Evolutionary conservation across 2,329 filamentous ascomycete species (phyloP), one percentile per base, ranked within the genome.

Genomic region (Pseudocercospora fuligena): DNA sequence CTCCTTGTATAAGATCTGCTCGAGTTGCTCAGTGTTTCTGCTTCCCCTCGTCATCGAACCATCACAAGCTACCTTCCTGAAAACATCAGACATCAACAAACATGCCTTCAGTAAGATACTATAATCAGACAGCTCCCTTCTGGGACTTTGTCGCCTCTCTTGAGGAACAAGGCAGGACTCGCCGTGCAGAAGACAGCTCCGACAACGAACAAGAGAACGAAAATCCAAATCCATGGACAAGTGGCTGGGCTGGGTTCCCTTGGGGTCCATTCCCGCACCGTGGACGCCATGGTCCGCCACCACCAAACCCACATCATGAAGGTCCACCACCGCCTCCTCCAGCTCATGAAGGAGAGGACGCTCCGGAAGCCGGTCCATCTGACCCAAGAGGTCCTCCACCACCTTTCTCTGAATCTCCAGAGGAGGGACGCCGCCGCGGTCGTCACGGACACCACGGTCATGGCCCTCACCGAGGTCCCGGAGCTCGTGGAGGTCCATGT

Each of bases 81-180:
- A 43, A 70, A 68, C 66, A 68, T 59, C 46, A 69, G 40, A 70
- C 58, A 68, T 64, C 62, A 51, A 70, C 58, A 70, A 82, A 75
- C 65, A 87, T 87, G 85, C 82, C 85, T 73, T 83, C 83, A 70
- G 78, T 86, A 66, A 80, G 81, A 65, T 83, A 85, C 74, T 81
- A 85, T 78, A 86, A 86, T 66, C 80, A 82, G 63, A 81, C 80
- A 4, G 80, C 82, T 72, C 83, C 84, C 60, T 86, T 87, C 74
- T 87, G 86, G 85, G 84, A 87, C 74, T 85, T 84, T 66, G 71
- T 87, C 61, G 80, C 83, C 61, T 79, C 77, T 67, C 78, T 88
- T 12, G 84, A 87, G 70, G 78, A 82, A 62, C 77, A 81, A 75
- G 80, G 79, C 62, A 49, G 64, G 58, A 65, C 58, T 66, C 76